These are phyloP conservation scores for Arthrobotrys pseudoclavata DNA, from an alignment of 2,329 filamentous ascomycete genomes.

Conservation along the genomic window DNA sequence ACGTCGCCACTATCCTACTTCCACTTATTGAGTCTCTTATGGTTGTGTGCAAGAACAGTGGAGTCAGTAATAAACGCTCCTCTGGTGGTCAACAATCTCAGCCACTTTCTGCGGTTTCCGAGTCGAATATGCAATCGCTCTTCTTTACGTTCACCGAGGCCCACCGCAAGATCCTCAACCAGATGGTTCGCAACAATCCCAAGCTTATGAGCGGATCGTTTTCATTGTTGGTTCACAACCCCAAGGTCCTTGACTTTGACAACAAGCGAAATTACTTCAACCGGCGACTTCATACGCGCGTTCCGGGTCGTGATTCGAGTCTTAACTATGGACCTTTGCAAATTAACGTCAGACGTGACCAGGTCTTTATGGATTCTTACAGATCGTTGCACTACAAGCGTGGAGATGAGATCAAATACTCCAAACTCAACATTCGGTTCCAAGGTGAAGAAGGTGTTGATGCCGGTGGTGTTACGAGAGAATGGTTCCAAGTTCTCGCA, in stretches of 20 bases:
- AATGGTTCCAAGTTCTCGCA: constrained; percentile 98
- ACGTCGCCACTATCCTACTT: constrained; percentile 93
- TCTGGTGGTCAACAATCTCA: constrained; percentile 72
- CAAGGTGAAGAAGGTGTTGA: constrained; percentile 97
- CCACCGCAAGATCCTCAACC: constrained; percentile 96
- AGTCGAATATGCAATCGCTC: constrained; percentile 80
- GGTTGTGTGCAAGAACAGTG: constrained; percentile 99
- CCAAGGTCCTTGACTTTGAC: constrained; percentile 98
- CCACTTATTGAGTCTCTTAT: constrained; percentile 96
- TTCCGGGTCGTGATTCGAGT: constrained; percentile 78
- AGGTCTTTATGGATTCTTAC: constrained; percentile 98
- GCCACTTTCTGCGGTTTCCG: constrained; percentile 47
- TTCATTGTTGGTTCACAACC: constrained; percentile 95
- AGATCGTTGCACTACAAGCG: constrained; percentile 97
- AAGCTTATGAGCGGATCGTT: constrained; percentile 99
- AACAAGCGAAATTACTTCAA: constrained; percentile 99
- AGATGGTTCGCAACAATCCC: constrained; percentile 95
- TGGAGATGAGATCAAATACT: constrained; percentile 98
- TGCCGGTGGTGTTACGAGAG: constrained; percentile 94
- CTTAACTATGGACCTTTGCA: constrained; percentile 77
- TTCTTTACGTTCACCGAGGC: constrained; percentile 99
- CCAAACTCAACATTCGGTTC: constrained; percentile 97
- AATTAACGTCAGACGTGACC: constrained; percentile 88
- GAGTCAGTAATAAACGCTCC: constrained; percentile 68
- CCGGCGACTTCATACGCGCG: constrained; percentile 85